These are phyloP conservation scores for Rhodotorula sp. DNA, from an alignment of 1,284 basidiomycete genomes.

Conservation along the genomic window DNA sequence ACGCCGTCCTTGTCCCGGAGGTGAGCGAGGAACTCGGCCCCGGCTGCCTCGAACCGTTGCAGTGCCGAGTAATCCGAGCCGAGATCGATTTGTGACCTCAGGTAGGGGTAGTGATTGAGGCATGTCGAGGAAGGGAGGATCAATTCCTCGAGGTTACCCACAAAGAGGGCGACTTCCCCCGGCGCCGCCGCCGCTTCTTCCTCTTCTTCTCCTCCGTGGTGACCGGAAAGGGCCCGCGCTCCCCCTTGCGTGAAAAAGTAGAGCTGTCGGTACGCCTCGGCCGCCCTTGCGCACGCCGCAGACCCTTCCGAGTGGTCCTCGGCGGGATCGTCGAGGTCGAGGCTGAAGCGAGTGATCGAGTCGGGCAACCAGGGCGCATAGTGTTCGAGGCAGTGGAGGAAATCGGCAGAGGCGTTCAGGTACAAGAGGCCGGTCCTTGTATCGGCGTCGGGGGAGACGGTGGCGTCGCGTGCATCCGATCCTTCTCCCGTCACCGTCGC, in stretches of 20 bases:
- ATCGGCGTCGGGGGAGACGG: background rate
- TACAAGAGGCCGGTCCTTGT: background rate
- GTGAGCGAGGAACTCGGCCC: background rate
- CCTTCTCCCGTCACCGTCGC: background rate
- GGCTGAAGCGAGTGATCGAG: background rate
- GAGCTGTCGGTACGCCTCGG: too few relatives aligned
- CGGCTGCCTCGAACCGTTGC: background rate
- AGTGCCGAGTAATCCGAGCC: background rate
- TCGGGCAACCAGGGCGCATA: background rate
- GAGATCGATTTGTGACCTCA: background rate
- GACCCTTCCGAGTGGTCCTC: background rate
- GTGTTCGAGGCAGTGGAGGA: background rate
- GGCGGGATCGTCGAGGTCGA: slow-evolving; percentile 1
- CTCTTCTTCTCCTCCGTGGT: too few relatives aligned
- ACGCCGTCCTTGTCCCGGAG: background rate
- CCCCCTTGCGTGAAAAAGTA: too few relatives aligned
- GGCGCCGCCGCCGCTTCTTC: too few relatives aligned
- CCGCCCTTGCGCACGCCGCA: too few relatives aligned
- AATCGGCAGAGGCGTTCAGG: background rate
- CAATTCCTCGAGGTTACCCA: background rate
- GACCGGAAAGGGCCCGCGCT: too few relatives aligned
- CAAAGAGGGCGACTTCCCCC: too few relatives aligned
- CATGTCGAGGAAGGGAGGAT: background rate
- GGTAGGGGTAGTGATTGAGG: background rate
- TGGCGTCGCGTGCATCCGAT: background rate